phyloP scores from a whole-genome alignment of 495 filamentous ascomycete species.

The Neurospora pannonica region DNA sequence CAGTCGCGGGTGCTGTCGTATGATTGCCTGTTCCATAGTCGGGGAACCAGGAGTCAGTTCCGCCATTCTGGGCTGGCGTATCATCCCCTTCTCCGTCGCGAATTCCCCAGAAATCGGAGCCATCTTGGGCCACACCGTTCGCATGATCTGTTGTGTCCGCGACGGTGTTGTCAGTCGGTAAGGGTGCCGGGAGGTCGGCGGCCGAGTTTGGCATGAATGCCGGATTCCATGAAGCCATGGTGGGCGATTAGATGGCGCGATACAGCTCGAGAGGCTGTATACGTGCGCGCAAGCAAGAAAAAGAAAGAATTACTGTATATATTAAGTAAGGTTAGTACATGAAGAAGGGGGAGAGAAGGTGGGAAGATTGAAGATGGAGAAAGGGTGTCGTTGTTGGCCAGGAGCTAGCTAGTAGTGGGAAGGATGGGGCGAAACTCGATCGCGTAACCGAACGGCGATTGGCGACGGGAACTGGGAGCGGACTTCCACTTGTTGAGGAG shows the following conservation, averaged over 20 bases:
- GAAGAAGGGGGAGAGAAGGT: background rate
- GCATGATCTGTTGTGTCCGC: background rate
- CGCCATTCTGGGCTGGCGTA: constrained; percentile 8
- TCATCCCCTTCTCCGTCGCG: background rate
- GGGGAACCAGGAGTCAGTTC: constrained; percentile 21
- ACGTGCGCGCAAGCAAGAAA: constrained; percentile 8
- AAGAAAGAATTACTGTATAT: constrained; percentile 20
- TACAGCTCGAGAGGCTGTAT: constrained; percentile 14
- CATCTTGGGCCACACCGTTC: background rate
- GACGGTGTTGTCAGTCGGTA: background rate
- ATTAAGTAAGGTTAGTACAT: constrained; percentile 8
- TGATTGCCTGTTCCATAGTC: constrained; percentile 18
- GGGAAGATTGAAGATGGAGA: background rate
- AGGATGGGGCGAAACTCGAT: constrained; percentile 6
- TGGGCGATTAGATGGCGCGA: constrained; percentile 23
- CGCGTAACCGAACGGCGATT: background rate
- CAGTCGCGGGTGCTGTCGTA: constrained; percentile 17
- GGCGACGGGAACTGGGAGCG: background rate
- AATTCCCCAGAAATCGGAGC: background rate
- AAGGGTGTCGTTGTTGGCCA: background rate
- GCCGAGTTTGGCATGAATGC: constrained; percentile 43
- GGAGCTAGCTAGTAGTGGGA: constrained; percentile 6
- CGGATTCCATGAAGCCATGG: constrained; percentile 46
- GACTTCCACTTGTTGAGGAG: background rate
- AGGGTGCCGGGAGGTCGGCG: constrained; percentile 13